Evolutionary conservation across 139 green algal species (phyloP).

Genomic region (Chlorella sp.): DNA sequence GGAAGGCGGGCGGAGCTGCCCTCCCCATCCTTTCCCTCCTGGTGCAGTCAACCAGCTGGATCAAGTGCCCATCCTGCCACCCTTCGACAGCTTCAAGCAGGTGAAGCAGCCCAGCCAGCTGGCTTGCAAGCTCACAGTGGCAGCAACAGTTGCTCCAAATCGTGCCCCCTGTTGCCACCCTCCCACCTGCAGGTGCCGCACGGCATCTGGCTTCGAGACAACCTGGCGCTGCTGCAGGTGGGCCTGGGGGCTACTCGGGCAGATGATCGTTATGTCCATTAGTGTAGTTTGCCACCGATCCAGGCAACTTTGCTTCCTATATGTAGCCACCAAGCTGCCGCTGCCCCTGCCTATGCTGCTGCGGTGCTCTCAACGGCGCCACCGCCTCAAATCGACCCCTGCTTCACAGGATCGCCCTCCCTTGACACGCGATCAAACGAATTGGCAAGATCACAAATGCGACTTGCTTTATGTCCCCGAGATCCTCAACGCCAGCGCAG

Average conservation of each 20-base stretch:
- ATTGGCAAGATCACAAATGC: neutral
- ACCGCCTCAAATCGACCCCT: no score
- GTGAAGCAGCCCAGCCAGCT: no score
- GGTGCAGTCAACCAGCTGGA: neutral
- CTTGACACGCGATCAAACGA: neutral
- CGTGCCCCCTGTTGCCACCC: neutral
- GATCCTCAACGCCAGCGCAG: neutral
- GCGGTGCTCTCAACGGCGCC: no score
- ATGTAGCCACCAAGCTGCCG: no score
- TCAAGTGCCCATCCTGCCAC: neutral
- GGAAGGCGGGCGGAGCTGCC: no score
- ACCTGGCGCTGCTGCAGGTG: constrained; percentile 17
- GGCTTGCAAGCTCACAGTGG: no score
- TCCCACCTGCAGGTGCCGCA: constrained; percentile 7
- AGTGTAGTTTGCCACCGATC: no score
- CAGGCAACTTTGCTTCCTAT: no score
- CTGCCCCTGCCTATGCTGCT: no score
- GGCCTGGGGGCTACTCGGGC: no score
- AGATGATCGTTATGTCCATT: no score
- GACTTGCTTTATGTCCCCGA: neutral
- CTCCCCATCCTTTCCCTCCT: neutral
- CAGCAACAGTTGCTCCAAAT: no score
- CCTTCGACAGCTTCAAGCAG: constrained; percentile 10
- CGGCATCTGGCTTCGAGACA: constrained; percentile 8
- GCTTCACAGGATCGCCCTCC: neutral